Conservation (phyloP, 257 asterid genomes). For the Fraxinus excelsior region DNA sequence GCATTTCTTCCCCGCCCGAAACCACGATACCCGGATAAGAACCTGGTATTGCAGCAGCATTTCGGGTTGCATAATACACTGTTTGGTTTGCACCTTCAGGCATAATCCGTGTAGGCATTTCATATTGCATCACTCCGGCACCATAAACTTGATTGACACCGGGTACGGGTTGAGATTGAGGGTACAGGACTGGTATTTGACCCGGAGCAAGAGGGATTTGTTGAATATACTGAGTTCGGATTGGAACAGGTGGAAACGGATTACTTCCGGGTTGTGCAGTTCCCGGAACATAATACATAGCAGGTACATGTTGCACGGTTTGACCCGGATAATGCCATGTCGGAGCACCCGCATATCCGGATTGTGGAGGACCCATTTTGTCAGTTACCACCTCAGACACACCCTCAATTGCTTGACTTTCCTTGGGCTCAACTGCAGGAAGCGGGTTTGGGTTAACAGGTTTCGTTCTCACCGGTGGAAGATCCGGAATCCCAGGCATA, state of each 20-base stretch:
- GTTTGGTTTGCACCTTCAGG: conserved; percentile 49
- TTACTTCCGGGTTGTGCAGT: conserved; percentile 49
- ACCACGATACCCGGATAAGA: conserved; percentile 58
- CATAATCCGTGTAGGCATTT: conserved; percentile 44
- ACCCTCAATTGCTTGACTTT: conserved; percentile 27
- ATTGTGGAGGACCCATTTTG: conserved; percentile 36
- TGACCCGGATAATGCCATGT: conserved; percentile 71
- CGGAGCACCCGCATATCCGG: conserved; percentile 53
- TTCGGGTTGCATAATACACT: conserved; percentile 61
- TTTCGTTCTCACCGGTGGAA: conserved; percentile 74
- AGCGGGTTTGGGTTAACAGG: conserved; percentile 44
- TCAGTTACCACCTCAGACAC: conserved; percentile 33
- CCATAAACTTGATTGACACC: conserved; percentile 56
- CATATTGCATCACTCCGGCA: conserved; percentile 55
- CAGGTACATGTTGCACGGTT: conserved; percentile 54
- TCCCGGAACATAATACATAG: conserved; percentile 61
- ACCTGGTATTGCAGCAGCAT: conserved; percentile 44
- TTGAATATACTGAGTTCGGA: conserved; percentile 54
- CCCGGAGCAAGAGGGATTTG: conserved; percentile 42
- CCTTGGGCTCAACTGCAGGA: conserved; percentile 35
- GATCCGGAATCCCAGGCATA: conserved; percentile 63
- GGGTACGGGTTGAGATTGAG: conserved; percentile 27
- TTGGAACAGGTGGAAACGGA: conserved; percentile 43
- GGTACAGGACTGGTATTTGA: conserved; percentile 67
- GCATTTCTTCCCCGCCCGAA: conserved; percentile 64